phyloP scores from a whole-genome alignment of 768 basidiomycete species.

The Omphalotus guepiniiformis region DNA sequence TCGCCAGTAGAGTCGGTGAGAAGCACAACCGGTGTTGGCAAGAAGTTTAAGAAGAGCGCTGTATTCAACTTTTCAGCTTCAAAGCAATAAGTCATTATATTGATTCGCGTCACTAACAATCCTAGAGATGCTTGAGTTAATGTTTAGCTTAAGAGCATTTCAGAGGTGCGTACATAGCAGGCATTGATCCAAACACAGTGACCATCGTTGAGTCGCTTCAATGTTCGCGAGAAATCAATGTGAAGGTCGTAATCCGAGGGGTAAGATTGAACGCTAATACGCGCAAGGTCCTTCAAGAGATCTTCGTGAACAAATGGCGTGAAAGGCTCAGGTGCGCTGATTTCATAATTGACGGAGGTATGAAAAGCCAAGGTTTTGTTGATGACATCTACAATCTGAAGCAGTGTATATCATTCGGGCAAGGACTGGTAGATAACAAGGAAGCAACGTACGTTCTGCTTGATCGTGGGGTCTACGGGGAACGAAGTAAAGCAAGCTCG shows the following conservation, averaged over 20 bases:
- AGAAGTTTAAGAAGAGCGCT: constrained; percentile 17
- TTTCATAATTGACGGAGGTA: constrained; percentile 35
- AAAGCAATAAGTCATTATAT: neutral
- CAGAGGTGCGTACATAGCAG: constrained; percentile 28
- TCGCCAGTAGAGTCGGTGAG: constrained; percentile 23
- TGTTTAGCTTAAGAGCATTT: neutral
- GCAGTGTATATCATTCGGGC: neutral
- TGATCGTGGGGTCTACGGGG: constrained; percentile 25
- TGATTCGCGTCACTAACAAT: constrained; percentile 6
- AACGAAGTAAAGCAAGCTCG: constrained; percentile 33
- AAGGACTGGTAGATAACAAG: too few relatives aligned
- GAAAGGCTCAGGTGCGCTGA: constrained; percentile 32
- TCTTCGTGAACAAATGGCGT: constrained; percentile 32
- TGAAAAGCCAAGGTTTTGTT: constrained; percentile 38
- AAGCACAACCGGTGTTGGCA: constrained; percentile 29
- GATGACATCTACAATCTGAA: constrained; percentile 32
- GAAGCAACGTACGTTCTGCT: constrained; percentile 26
- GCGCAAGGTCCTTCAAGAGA: constrained; percentile 28
- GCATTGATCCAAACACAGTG: constrained; percentile 33
- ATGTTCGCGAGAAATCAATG: constrained; percentile 29
- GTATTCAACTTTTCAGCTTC: neutral
- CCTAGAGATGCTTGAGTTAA: neutral
- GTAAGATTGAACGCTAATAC: constrained; percentile 28
- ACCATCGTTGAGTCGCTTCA: constrained; percentile 34
- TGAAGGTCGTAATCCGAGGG: constrained; percentile 32